Percentiles rank a stretch among this genome's conserved stretches.
Evolutionary conservation across 2,329 filamentous ascomycete species (phyloP).

Genomic region (Sphaceloma murrayae): DNA sequence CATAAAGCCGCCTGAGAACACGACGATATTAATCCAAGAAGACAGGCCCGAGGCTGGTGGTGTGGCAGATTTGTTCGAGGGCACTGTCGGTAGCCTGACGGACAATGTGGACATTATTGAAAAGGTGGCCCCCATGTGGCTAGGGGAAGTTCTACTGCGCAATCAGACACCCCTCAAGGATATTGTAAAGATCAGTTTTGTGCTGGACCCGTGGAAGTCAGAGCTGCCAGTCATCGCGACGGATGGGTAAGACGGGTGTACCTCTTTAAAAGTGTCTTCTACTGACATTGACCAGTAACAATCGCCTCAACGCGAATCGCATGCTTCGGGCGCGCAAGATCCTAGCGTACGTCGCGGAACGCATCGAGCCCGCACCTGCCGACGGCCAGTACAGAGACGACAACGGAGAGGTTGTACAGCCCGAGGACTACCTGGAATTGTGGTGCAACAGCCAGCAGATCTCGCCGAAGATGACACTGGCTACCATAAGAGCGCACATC

Average conservation of each 20-base stretch:
- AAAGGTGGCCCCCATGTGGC: constrained; percentile 79
- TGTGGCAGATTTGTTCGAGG: constrained; percentile 78
- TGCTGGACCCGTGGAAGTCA: constrained; percentile 66
- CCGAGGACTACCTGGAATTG: constrained; percentile 89
- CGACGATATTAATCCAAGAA: constrained; percentile 55
- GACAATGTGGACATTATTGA: constrained; percentile 75
- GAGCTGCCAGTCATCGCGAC: constrained; percentile 61
- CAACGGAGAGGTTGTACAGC: constrained; percentile 45
- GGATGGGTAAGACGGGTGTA: constrained; percentile 48
- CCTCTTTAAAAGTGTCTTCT: neutral
- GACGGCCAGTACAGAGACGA: constrained; percentile 32
- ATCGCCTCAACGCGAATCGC: constrained; percentile 86
- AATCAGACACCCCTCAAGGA: constrained; percentile 80
- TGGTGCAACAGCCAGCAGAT: constrained; percentile 63
- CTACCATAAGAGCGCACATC: constrained; percentile 79
- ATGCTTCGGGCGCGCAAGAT: constrained; percentile 97
- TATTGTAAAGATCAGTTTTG: constrained; percentile 91
- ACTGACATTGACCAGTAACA: constrained; percentile 48
- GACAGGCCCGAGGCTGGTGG: constrained; percentile 54
- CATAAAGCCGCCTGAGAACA: constrained; percentile 58
- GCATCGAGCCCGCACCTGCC: constrained; percentile 63
- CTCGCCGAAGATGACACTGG: constrained; percentile 79
- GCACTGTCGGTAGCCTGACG: constrained; percentile 69
- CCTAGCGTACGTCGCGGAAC: constrained; percentile 79
- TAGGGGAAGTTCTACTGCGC: constrained; percentile 74